phyloP scores from a whole-genome alignment of 176 grass and related monocot species.

The Aechmea fasciata region DNA sequence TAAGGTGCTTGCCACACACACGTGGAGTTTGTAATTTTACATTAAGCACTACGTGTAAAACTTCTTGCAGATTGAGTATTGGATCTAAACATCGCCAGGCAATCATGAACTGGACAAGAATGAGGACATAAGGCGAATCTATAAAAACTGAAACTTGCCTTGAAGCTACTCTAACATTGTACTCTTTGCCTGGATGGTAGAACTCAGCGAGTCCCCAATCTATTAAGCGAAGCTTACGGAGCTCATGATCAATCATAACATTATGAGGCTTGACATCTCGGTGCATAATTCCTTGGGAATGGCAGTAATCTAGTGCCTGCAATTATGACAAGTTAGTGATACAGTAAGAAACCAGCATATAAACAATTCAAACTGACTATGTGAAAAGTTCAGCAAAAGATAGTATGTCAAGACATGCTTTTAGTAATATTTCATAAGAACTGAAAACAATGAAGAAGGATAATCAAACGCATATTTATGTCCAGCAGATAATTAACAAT shows the following conservation, averaged over 20 bases:
- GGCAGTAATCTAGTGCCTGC: constrained; percentile 67
- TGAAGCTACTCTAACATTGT: constrained; percentile 74
- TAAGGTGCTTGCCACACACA: too few species aligned
- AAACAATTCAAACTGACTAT: constrained; percentile 12
- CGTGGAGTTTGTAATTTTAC: too few species aligned
- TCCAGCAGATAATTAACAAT: too few species aligned
- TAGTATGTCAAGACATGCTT: too few species aligned
- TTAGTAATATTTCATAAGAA: too few species aligned
- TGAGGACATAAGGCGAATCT: background rate
- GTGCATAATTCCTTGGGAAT: constrained; percentile 82
- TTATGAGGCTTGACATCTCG: constrained; percentile 79
- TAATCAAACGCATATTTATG: background rate
- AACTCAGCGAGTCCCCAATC: constrained; percentile 81
- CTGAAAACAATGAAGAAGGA: too few species aligned
- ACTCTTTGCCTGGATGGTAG: constrained; percentile 61
- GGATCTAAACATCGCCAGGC: background rate
- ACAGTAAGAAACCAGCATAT: constrained; percentile 6
- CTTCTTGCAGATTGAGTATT: background rate
- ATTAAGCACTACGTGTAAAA: too few species aligned
- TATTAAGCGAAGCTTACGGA: constrained; percentile 61
- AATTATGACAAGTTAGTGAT: constrained; percentile 17
- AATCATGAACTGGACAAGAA: constrained; percentile 6
- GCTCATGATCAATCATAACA: constrained; percentile 76
- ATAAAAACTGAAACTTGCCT: constrained; percentile 33
- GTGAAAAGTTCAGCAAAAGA: background rate